Base-by-base conservation (phyloP, 352 stramenopile genomes). In the Phytopythium oedochilum region DNA sequence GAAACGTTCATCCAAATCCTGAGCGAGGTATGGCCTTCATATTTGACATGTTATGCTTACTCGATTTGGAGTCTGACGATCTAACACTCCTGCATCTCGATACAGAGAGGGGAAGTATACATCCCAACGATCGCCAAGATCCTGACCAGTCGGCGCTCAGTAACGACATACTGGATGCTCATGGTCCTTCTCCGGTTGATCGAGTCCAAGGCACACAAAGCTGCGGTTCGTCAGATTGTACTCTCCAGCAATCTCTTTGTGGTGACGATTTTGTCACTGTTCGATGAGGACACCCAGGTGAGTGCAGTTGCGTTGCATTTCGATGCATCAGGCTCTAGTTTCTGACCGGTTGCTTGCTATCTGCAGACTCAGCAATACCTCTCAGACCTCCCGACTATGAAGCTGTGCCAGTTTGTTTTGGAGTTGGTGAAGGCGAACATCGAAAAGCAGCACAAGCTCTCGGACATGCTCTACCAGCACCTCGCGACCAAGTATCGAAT, bases 1-100 rank as follows among this genome's bases (percentile, higher is more conserved):
- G 89, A 84, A 39, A 77, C 89, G 40, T 85, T 92, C 44, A 64
- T 94, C 39, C 68, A 73, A 32, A 86, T 92, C 51, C 60, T 94
- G 32, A 72, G 73, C 18, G 83, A 92, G 71, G 82, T 92, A 73
- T 28, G 60, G 51, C 61, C 8, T 17, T 47, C 18, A 26, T 20
- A 5, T 5, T 25, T 22, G n/a, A 26, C 7, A 0, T 15, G 6
- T 32, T 25, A 18, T 3, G 29, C 11, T 3, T 55, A 7, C 25
- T 58, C 38, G 35, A 9, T 57, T 46, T n/a, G 1, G n/a, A 11
- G 17, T 32, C 18, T 17, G 29, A 26, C 25, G 44, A 22, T 5
- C 31, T 49, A 26, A 35, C 26, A 62, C 42, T 31, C 48, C 20
- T 55, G 43, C 8, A 2, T 48, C 42, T 47, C 36, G 10, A 60